Evolutionary conservation across 306 rosid genomes (phyloP).

Genomic region (Trifolium fragiferum): DNA sequence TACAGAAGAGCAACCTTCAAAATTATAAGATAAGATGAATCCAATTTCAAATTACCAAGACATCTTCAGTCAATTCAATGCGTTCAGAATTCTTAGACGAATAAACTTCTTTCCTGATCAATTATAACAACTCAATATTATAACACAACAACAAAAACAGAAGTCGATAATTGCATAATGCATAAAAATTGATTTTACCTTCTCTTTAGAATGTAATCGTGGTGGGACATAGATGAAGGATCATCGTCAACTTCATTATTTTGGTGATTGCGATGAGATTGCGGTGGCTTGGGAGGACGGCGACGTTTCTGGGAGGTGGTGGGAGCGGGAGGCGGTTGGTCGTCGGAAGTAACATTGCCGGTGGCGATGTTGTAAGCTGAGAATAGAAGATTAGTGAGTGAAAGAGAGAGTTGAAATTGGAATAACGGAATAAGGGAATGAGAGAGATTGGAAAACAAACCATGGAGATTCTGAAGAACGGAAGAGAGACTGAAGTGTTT

Average conservation of each 20-base stretch:
- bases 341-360: slow-evolving; percentile 55
- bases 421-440: background rate
- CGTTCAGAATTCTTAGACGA: slow-evolving; percentile 38
- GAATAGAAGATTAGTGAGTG: slow-evolving; percentile 18
- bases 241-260: slow-evolving; percentile 28
- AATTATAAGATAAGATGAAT: slow-evolving; percentile 11
- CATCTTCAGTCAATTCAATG: slow-evolving; percentile 60
- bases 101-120: slow-evolving; percentile 67
- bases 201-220: slow-evolving; percentile 68
- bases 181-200: slow-evolving; percentile 45
- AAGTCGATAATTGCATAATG: background rate
- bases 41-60: slow-evolving; percentile 58
- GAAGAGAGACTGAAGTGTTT: slow-evolving; percentile 72
- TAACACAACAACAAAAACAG: background rate
- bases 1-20: slow-evolving; percentile 12
- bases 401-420: slow-evolving; percentile 13
- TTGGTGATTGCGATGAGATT: slow-evolving; percentile 23
- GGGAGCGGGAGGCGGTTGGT: slow-evolving; percentile 33
- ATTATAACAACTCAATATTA: background rate
- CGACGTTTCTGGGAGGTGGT: slow-evolving; percentile 53
- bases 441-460: slow-evolving; percentile 22
- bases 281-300: slow-evolving; percentile 37
- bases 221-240: slow-evolving; percentile 73
- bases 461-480: slow-evolving; percentile 69
- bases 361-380: slow-evolving; percentile 78